Percentiles rank a stretch among this genome's conserved stretches.
Evolutionary conservation across 768 basidiomycete genomes (phyloP).

Genomic region (Podaxis sp.): DNA sequence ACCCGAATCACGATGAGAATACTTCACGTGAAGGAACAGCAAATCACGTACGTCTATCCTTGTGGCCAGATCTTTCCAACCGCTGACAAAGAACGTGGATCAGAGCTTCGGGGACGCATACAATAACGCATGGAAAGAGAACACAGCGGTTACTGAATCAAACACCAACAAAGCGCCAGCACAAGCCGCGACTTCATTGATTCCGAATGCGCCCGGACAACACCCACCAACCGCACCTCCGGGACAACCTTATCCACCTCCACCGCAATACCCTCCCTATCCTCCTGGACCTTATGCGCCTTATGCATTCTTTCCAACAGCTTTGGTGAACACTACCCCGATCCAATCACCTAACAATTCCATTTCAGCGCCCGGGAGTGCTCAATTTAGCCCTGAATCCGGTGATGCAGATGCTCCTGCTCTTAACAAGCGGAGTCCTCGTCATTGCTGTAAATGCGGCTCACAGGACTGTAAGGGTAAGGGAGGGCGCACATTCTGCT

Average conservation of each 20-base stretch:
- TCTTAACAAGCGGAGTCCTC: constrained; percentile 51
- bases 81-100: constrained; percentile 13
- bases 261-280: constrained; percentile 18
- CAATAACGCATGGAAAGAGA: constrained; percentile 60
- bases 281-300: constrained; percentile 18
- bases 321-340: neutral
- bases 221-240: constrained; percentile 11
- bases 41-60: constrained; percentile 7
- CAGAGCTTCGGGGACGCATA: constrained; percentile 49
- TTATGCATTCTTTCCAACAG: constrained; percentile 17
- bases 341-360: constrained; percentile 15
- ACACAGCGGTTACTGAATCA: constrained; percentile 37
- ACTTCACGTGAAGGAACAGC: neutral
- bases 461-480: constrained; percentile 81
- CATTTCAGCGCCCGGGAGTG: constrained; percentile 1
- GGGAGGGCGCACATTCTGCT: constrained; percentile 70
- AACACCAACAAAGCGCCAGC: constrained; percentile 9
- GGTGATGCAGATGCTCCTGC: constrained; percentile 1
- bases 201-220: constrained; percentile 1
- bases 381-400: constrained; percentile 7
- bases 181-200: constrained; percentile 3
- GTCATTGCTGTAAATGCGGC: constrained; percentile 83
- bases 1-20: neutral
- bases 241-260: constrained; percentile 14
- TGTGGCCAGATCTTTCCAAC: neutral